Conservation (phyloP, 208 protist species). For the Trypanosoma boissoni region DNA sequence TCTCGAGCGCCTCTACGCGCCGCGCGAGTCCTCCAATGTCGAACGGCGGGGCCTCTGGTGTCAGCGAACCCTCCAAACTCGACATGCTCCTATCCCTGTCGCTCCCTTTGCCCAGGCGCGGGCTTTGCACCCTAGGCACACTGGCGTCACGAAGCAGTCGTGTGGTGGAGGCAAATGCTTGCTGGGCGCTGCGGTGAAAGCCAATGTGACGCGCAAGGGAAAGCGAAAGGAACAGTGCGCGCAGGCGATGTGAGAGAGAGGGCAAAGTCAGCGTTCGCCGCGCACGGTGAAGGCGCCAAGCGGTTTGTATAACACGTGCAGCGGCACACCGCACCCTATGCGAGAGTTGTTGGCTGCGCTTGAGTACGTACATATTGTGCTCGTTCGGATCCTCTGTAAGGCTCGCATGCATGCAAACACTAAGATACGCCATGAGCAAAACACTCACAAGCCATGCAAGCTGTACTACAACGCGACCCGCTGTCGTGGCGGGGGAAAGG, state of each 20-base stretch:
- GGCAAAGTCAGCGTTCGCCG: slow-evolving; percentile 18
- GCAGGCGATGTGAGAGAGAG: neutral
- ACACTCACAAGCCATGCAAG: slow-evolving; percentile 43
- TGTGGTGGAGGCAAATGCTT: slow-evolving; percentile 30
- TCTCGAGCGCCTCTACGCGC: slow-evolving; percentile 33
- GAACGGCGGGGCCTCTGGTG: slow-evolving; percentile 23
- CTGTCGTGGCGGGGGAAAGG: slow-evolving; percentile 45
- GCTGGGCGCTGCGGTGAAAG: slow-evolving; percentile 38
- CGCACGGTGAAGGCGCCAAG: slow-evolving; percentile 44
- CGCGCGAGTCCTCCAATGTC: slow-evolving; percentile 23
- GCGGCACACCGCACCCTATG: slow-evolving; percentile 40
- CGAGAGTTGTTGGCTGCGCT: slow-evolving; percentile 44
- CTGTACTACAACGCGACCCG: slow-evolving; percentile 41
- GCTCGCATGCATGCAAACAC: slow-evolving; percentile 5
- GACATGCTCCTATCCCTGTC: slow-evolving; percentile 20
- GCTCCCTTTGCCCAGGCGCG: neutral
- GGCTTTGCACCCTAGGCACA: no score
- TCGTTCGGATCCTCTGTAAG: slow-evolving; percentile 8
- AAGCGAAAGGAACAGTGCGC: slow-evolving; percentile 26
- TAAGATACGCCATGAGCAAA: slow-evolving; percentile 39
- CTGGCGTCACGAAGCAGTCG: slow-evolving; percentile 41
- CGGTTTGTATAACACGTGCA: slow-evolving; percentile 52
- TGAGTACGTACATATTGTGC: slow-evolving; percentile 55
- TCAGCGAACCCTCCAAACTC: slow-evolving; percentile 53
- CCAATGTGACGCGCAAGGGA: slow-evolving; percentile 40